Evolutionary conservation across 2,329 filamentous ascomycete species (phyloP).

Genomic region (Ophiostoma quercus): DNA sequence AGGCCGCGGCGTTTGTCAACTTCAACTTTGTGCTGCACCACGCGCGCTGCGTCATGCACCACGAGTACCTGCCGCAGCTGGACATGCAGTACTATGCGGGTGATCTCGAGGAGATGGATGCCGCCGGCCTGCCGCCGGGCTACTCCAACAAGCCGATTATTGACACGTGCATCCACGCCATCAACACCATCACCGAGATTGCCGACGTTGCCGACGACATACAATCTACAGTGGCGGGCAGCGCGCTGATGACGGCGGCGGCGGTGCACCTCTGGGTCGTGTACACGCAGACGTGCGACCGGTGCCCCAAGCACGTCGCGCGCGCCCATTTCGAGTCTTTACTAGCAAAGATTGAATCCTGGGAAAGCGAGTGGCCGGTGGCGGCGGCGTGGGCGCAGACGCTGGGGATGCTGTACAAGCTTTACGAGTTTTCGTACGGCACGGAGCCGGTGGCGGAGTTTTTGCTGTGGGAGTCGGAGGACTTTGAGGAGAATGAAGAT

Average conservation of each 20-base stretch:
- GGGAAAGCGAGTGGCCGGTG: slow-evolving; percentile 20
- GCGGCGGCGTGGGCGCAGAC: slow-evolving; percentile 18
- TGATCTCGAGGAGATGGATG: neutral
- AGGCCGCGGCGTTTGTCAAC: slow-evolving; percentile 12
- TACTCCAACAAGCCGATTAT: neutral
- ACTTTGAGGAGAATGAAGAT: neutral
- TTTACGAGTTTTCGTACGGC: slow-evolving; percentile 21
- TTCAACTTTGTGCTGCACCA: slow-evolving; percentile 19
- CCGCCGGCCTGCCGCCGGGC: neutral
- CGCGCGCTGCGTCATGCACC: slow-evolving; percentile 18
- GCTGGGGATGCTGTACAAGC: slow-evolving; percentile 20
- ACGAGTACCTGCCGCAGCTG: slow-evolving; percentile 23
- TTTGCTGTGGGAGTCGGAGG: neutral
- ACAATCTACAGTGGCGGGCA: neutral
- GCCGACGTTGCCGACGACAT: neutral
- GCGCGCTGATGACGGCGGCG: slow-evolving; percentile 8
- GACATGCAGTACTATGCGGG: slow-evolving; percentile 19
- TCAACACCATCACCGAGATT: neutral
- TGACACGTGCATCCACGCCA: neutral
- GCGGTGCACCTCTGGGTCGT: slow-evolving; percentile 19
- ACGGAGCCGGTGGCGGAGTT: slow-evolving; percentile 16
- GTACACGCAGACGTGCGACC: slow-evolving; percentile 21
- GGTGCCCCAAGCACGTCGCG: slow-evolving; percentile 17
- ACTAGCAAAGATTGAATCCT: neutral
- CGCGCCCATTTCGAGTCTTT: slow-evolving; percentile 17